A percentile compares a stretch with the other conserved stretches of the same genome.
Evolutionary conservation across 208 protist species (phyloP).

Genomic region (Leishmania mexicana): DNA sequence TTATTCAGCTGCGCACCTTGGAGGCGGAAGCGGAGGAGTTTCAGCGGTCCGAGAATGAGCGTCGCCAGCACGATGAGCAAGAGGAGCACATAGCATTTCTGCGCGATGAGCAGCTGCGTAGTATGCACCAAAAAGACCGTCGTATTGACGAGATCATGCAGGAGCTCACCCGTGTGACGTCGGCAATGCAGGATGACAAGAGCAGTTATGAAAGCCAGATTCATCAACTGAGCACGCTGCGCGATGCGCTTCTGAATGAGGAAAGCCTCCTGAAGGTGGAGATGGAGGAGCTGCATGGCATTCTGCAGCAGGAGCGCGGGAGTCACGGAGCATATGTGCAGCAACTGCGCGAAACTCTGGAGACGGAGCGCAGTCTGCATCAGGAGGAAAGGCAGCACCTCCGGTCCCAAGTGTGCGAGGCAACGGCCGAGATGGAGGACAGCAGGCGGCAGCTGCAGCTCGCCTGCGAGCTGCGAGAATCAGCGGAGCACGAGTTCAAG

Average conservation of each 20-base stretch:
- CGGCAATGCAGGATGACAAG: constrained; percentile 41
- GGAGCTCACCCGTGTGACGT: constrained; percentile 47
- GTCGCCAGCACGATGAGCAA: constrained; percentile 67
- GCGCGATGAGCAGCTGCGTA: constrained; percentile 64
- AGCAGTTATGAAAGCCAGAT: constrained; percentile 51
- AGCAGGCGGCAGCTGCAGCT: constrained; percentile 45
- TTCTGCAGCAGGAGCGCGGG: constrained; percentile 39
- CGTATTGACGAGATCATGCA: constrained; percentile 58
- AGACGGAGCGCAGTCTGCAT: constrained; percentile 32
- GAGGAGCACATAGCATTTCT: constrained; percentile 69
- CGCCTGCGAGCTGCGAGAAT: constrained; percentile 46
- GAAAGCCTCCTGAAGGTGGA: constrained; percentile 46
- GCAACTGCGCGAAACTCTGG: constrained; percentile 43
- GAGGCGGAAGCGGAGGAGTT: constrained; percentile 77
- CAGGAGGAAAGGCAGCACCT: constrained; percentile 46
- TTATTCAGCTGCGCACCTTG: constrained; percentile 54
- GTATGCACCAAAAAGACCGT: constrained; percentile 60
- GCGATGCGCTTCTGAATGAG: constrained; percentile 75
- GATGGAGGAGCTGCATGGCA: constrained; percentile 45
- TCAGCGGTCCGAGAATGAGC: constrained; percentile 69
- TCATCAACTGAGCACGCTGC: constrained; percentile 49
- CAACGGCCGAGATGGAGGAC: constrained; percentile 46
- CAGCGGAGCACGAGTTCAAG: constrained; percentile 44
- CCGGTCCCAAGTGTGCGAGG: constrained; percentile 34
- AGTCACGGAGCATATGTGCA: constrained; percentile 42